These are phyloP conservation scores for Bonia amplexicaulis DNA, from an alignment of 176 grass and related monocot genomes.

Conservation along the genomic window DNA sequence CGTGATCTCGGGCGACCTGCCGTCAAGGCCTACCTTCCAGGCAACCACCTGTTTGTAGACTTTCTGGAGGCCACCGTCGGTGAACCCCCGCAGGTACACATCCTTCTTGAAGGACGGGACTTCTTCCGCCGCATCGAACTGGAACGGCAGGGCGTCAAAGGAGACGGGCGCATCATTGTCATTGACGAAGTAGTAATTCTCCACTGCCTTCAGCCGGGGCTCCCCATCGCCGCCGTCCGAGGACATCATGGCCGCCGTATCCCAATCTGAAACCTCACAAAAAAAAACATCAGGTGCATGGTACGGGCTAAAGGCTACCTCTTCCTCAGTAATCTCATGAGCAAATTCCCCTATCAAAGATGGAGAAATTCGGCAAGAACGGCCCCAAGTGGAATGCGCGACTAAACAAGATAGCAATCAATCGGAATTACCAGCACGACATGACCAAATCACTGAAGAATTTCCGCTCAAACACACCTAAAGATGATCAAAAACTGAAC, in stretches of 20 bases:
- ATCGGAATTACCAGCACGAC: no score
- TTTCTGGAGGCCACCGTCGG: constrained; percentile 36
- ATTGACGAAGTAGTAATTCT: constrained; percentile 22
- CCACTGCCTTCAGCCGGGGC: not conserved
- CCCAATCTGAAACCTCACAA: not conserved
- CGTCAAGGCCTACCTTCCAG: constrained; percentile 54
- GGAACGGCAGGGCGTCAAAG: constrained; percentile 33
- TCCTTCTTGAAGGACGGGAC: not conserved
- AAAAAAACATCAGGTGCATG: not conserved
- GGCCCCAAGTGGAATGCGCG: not conserved
- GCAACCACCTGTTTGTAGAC: constrained; percentile 52
- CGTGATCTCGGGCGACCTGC: constrained; percentile 24
- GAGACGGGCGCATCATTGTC: constrained; percentile 28
- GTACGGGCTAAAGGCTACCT: not conserved
- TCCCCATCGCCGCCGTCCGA: not conserved
- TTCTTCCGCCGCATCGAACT: not conserved
- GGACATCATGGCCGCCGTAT: not conserved
- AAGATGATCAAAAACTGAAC: not conserved
- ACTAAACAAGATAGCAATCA: not conserved
- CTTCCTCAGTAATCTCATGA: not conserved
- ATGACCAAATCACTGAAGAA: not conserved
- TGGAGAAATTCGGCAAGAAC: not conserved
- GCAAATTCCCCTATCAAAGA: not conserved
- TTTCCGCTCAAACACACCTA: not conserved
- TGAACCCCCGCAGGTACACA: constrained; percentile 34